These are phyloP conservation scores for Aaosphaeria arxii DNA, from an alignment of 2,329 filamentous ascomycete genomes.

Conservation along the genomic window DNA sequence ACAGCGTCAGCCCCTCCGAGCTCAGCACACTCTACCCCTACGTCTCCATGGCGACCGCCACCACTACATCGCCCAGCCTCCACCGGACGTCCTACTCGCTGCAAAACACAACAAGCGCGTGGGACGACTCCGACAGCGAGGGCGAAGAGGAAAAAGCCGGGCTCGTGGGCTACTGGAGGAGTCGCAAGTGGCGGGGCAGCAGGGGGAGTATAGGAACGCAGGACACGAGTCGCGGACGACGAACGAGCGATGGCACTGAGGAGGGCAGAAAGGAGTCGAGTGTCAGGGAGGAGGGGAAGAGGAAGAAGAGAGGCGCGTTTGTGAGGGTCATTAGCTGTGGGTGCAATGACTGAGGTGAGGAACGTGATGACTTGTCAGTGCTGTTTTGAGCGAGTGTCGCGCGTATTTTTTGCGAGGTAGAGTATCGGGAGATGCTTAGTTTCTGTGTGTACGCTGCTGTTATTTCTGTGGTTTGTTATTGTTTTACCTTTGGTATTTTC, in stretches of 20 bases:
- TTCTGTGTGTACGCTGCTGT: no score
- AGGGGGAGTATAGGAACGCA: conserved; percentile 7
- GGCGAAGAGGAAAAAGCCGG: conserved; percentile 20
- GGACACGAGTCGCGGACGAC: conserved; percentile 8
- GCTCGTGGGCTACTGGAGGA: conserved; percentile 23
- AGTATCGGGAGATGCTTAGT: no score
- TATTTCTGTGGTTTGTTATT: no score
- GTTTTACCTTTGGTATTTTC: no score
- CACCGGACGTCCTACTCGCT: conserved; percentile 19
- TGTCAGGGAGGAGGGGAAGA: conserved; percentile 6
- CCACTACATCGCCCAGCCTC: conserved; percentile 14
- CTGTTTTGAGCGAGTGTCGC: no score
- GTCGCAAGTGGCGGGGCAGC: conserved; percentile 13
- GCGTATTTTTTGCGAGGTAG: no score
- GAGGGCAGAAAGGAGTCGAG: conserved; percentile 1
- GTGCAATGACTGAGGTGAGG: conserved; percentile 9
- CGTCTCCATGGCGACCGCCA: conserved; percentile 7
- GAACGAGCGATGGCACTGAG: conserved; percentile 6
- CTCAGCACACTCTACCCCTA: conserved; percentile 21
- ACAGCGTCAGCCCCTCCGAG: conserved; percentile 26
- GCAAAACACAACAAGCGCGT: conserved; percentile 31
- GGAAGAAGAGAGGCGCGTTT: conserved; percentile 23
- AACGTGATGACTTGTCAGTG: not conserved
- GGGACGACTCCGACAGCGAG: conserved; percentile 37
- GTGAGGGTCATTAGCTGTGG: conserved; percentile 33